These are phyloP conservation scores for Kokia cookei DNA, from an alignment of 441 rosid genomes.

Conservation along the genomic window DNA sequence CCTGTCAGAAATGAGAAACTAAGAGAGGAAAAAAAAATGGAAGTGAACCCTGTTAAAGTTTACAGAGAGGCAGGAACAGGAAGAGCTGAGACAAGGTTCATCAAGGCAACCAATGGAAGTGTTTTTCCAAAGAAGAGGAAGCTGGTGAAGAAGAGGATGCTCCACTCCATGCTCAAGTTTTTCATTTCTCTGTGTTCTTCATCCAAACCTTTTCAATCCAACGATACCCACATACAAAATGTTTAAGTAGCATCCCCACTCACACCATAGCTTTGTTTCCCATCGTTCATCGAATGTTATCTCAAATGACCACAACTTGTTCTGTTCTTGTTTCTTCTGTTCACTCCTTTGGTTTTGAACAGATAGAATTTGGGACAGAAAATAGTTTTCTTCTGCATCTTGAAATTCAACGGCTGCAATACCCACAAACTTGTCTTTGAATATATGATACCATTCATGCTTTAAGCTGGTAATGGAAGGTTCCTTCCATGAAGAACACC, in stretches of 20 bases:
- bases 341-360: too few species aligned
- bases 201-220: neutral
- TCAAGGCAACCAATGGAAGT: conserved; percentile 21
- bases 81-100: neutral
- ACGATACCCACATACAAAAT: conserved; percentile 4
- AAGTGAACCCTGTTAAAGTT: neutral
- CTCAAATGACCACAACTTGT: neutral
- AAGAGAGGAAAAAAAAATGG: neutral
- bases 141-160: conserved; percentile 30
- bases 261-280: neutral
- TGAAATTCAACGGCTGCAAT: too few species aligned
- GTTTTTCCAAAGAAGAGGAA: conserved; percentile 31
- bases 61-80: neutral
- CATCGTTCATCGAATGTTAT: neutral
- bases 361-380: too few species aligned
- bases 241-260: neutral
- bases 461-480: too few species aligned
- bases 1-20: neutral
- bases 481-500: too few species aligned
- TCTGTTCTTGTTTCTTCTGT: neutral
- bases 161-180: conserved; percentile 13
- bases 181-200: neutral
- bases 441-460: too few species aligned
- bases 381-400: too few species aligned
- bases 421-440: too few species aligned